Conservation (phyloP, 2,329 filamentous ascomycete genomes). For the Calonectria crousiana region DNA sequence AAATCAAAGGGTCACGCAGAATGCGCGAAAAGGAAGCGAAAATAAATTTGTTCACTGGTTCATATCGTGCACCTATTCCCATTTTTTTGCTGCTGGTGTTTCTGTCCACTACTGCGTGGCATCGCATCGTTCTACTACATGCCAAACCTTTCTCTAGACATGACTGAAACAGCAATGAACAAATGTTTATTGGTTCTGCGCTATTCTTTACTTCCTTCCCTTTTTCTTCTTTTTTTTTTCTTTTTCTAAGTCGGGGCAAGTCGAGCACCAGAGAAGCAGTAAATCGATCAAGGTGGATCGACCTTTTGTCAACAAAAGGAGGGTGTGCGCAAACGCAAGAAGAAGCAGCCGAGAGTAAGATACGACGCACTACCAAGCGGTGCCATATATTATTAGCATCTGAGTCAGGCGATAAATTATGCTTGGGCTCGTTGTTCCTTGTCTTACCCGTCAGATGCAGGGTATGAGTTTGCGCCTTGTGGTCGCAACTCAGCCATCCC, state of each 20-base stretch:
- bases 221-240: not conserved
- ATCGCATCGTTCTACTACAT: not conserved
- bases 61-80: not conserved
- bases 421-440: not conserved
- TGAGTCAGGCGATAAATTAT: not conserved
- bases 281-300: not conserved
- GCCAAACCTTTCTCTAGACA: not conserved
- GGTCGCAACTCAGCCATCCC: no score
- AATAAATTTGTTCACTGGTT: not conserved
- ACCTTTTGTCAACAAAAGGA: not conserved
- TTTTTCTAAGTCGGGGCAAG: not conserved
- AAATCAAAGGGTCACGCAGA: not conserved
- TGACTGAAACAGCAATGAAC: not conserved
- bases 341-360: not conserved
- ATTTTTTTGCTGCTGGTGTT: no score
- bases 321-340: not conserved
- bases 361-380: not conserved
- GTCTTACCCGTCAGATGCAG: not conserved
- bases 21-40: constrained; percentile 9
- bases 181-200: not conserved
- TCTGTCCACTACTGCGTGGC: not conserved
- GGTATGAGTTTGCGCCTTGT: not conserved
- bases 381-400: not conserved
- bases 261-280: not conserved
- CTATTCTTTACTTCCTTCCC: not conserved